A percentile compares a stretch with the other conserved stretches of the same genome.
These are phyloP conservation scores for Tetrapyrgos nigripes DNA, from an alignment of 1,284 basidiomycete genomes.

Conservation along the genomic window DNA sequence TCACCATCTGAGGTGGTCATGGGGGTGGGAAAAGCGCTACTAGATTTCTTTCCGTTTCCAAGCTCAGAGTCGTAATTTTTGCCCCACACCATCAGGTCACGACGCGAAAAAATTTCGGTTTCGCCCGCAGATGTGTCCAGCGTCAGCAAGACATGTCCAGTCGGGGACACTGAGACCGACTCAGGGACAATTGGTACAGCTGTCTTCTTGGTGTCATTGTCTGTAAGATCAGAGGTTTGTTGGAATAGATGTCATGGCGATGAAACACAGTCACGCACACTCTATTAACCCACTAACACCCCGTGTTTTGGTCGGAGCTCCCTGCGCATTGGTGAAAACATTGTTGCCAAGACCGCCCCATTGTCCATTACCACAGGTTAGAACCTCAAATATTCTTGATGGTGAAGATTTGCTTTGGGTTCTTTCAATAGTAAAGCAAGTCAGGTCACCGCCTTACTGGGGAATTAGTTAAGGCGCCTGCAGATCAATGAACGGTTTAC, in stretches of 20 bases:
- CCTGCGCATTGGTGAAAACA: slow-evolving; percentile 78
- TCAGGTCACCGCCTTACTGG: slow-evolving; percentile 71
- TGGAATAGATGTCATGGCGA: background rate
- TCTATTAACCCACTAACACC: slow-evolving; percentile 85
- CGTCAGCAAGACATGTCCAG: slow-evolving; percentile 81
- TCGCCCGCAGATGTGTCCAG: slow-evolving; percentile 69
- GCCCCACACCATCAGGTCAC: slow-evolving; percentile 74
- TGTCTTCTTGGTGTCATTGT: slow-evolving; percentile 66
- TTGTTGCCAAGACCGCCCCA: slow-evolving; percentile 88
- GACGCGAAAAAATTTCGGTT: slow-evolving; percentile 56
- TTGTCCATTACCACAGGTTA: slow-evolving; percentile 86
- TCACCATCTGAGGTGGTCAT: slow-evolving; percentile 58
- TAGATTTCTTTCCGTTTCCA: slow-evolving; percentile 85
- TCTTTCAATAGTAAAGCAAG: slow-evolving; percentile 81
- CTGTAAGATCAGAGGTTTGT: slow-evolving; percentile 43
- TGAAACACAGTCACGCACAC: slow-evolving; percentile 57
- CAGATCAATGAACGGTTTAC: slow-evolving; percentile 19
- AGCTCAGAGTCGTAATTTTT: slow-evolving; percentile 80
- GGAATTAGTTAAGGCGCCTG: slow-evolving; percentile 11
- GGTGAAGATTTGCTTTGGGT: slow-evolving; percentile 40
- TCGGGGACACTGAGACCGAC: slow-evolving; percentile 75
- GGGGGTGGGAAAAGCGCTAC: slow-evolving; percentile 70
- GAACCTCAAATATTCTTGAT: slow-evolving; percentile 66
- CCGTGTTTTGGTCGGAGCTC: slow-evolving; percentile 78
- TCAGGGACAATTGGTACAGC: slow-evolving; percentile 76